Percentiles rank a stretch among this genome's conserved stretches.
Conservation (phyloP, 108 stramenopile genomes). For the Stephanodiscus triporus region DNA sequence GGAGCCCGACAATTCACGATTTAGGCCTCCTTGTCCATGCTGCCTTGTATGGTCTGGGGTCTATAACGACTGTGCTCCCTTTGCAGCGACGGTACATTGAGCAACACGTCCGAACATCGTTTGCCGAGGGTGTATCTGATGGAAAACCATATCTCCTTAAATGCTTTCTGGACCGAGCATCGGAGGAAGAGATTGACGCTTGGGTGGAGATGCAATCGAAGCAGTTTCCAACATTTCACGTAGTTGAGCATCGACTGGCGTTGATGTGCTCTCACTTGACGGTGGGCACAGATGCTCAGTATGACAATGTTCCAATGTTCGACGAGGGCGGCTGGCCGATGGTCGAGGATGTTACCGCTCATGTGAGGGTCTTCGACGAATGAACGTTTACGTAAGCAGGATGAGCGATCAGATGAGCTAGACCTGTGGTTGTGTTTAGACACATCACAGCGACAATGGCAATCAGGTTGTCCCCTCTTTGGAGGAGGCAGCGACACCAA, state of each 20-base stretch:
- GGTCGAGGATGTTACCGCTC: constrained; percentile 25
- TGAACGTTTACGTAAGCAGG: constrained; percentile 5
- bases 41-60: constrained; percentile 63
- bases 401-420: no score
- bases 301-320: constrained; percentile 83
- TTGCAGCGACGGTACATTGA: constrained; percentile 30
- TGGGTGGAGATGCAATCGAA: constrained; percentile 67
- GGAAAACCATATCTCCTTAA: constrained; percentile 30
- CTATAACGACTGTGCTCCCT: constrained; percentile 41
- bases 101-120: constrained; percentile 56
- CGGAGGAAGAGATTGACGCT: constrained; percentile 47
- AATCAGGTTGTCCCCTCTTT: no score
- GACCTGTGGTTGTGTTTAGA: no score
- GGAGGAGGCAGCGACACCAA: no score
- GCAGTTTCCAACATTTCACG: constrained; percentile 61
- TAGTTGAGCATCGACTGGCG: constrained; percentile 73
- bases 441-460: no score
- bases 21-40: constrained; percentile 68
- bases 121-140: constrained; percentile 42
- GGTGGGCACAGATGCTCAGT: constrained; percentile 47
- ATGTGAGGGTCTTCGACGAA: no score
- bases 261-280: constrained; percentile 63
- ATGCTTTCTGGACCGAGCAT: constrained; percentile 24
- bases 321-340: constrained; percentile 87
- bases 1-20: constrained; percentile 88